Base-by-base conservation (phyloP, 108 stramenopile species). In the Conticribra weissflogii region DNA sequence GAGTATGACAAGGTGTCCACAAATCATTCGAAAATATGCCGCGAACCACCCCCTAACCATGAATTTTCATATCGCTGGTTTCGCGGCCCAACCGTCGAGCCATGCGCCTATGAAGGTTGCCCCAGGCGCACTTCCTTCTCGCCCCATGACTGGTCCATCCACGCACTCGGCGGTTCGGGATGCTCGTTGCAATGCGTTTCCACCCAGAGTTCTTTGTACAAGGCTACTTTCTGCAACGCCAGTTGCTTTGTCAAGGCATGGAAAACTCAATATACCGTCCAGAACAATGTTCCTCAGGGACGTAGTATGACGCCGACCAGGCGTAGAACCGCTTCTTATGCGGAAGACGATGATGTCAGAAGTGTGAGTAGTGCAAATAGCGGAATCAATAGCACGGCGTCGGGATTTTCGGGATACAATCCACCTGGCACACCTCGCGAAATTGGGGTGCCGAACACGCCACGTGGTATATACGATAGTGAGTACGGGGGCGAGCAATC, bases 1-100 rank as follows among this genome's bases (percentile, higher is more conserved):
- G 86, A 90, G 25, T 36, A 54, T n/a, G 88, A 78, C 44, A 81
- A 86, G 66, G 63, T 46, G 33, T 34, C 67, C 31, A 49, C 18
- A 36, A 49, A 66, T 50, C 89, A 92, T 67, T 85, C 86, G 62
- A 92, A 94, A 74, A 80, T 83, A 55, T 92, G 86, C 76, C 75
- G 85, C 59, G 85, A 92, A 44, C 94, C 91, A 23, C 91, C 90
- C 57, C 91, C 94, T 12, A 73, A 84, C 15, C 91, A 95, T 49
- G 89, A 92, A 61, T 92, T 90, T 51, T 82, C 82, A 29, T 95
- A 91, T 78, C 85, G 90, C 31, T 94, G 93, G 93, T 94, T 89
- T 59, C 79, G 90, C 18, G 89, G 90, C 7, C 90, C 94, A 2
- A 72, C 66, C n/a, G 64, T 81, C 16, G 88, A 88, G 54, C 81